Percentiles rank a stretch among this genome's conserved stretches.
Conservation (phyloP, 495 filamentous ascomycete species). For the Penicillium roqueforti region DNA sequence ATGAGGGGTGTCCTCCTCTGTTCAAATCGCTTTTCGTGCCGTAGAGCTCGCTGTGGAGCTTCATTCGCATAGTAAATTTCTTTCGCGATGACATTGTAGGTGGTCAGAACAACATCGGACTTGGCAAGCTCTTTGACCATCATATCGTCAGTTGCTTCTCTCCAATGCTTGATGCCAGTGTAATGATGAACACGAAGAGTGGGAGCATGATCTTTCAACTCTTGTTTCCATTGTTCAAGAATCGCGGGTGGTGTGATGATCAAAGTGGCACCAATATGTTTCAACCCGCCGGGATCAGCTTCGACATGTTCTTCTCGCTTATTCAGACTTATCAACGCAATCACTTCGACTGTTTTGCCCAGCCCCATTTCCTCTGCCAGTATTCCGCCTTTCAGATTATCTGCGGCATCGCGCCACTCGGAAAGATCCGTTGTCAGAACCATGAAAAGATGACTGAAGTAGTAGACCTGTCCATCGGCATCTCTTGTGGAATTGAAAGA, state of each 20-base stretch:
- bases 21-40: slow-evolving; percentile 63
- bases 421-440: slow-evolving; percentile 51
- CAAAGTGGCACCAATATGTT: slow-evolving; percentile 59
- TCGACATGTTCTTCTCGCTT: slow-evolving; percentile 27
- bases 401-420: slow-evolving; percentile 37
- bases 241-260: slow-evolving; percentile 84
- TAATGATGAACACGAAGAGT: slow-evolving; percentile 51
- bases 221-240: slow-evolving; percentile 80
- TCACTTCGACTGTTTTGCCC: slow-evolving; percentile 90
- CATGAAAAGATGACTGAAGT: slow-evolving; percentile 62
- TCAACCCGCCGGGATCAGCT: slow-evolving; percentile 27
- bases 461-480: slow-evolving; percentile 48
- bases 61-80: slow-evolving; percentile 75
- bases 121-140: slow-evolving; percentile 45
- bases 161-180: slow-evolving; percentile 43
- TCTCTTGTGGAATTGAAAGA: slow-evolving; percentile 40
- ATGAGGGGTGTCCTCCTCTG: slow-evolving; percentile 70
- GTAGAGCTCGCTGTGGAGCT: slow-evolving; percentile 59
- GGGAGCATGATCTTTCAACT: slow-evolving; percentile 67
- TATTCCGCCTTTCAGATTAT: slow-evolving; percentile 53
- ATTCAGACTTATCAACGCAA: slow-evolving; percentile 69
- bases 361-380: slow-evolving; percentile 96
- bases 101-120: slow-evolving; percentile 83
- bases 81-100: slow-evolving; percentile 69
- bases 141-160: slow-evolving; percentile 35